A percentile compares a stretch with the other conserved stretches of the same genome.
These are phyloP conservation scores for Clarireedia hainanense DNA, from an alignment of 2,329 filamentous ascomycete species.

Conservation along the genomic window DNA sequence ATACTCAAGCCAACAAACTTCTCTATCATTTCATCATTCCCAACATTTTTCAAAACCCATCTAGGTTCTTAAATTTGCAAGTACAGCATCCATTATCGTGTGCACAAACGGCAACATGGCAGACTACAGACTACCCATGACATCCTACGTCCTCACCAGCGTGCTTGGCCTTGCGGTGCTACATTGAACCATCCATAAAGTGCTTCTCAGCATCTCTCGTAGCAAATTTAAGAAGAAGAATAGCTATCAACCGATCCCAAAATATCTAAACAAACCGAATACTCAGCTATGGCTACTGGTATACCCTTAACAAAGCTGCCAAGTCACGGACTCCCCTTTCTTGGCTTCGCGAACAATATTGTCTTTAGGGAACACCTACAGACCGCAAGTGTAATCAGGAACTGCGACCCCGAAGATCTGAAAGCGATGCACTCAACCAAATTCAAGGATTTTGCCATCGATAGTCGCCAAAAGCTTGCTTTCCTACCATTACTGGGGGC, in stretches of 20 bases:
- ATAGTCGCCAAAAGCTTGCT: neutral
- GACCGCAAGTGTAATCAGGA: neutral
- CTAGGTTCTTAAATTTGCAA: neutral
- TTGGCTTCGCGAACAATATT: neutral
- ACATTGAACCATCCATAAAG: neutral
- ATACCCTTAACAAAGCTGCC: neutral
- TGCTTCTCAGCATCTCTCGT: neutral
- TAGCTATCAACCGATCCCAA: neutral
- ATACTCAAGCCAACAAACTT: neutral
- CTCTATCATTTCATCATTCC: neutral
- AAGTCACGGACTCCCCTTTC: neutral
- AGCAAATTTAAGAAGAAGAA: neutral
- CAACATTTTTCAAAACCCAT: neutral
- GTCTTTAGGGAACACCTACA: neutral
- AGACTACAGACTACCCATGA: neutral
- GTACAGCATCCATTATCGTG: neutral
- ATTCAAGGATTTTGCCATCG: neutral
- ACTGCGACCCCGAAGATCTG: neutral
- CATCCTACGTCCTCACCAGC: neutral
- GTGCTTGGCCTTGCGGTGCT: neutral
- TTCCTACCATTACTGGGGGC: neutral
- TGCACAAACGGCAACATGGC: neutral
- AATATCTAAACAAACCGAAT: neutral
- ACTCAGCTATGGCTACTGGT: neutral
- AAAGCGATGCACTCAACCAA: neutral